Evolutionary conservation across 371 early-diverging fungal genomes (phyloP).

Genomic region (Modicella reniformis): DNA sequence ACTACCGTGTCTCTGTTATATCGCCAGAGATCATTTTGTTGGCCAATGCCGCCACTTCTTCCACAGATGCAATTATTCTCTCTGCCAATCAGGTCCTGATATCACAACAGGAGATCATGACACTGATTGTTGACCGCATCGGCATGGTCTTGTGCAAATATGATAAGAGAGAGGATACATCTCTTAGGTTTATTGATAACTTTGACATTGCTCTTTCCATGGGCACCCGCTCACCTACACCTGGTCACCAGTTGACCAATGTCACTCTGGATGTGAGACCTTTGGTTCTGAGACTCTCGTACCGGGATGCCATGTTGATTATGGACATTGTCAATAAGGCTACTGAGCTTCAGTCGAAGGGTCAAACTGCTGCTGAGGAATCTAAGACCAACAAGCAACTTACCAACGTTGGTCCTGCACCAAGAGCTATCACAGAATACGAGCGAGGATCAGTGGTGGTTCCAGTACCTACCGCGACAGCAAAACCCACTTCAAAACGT

Average conservation of each 20-base stretch:
- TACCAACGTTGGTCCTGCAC: constrained; percentile 7
- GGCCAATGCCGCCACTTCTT: constrained; percentile 74
- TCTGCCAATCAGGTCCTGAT: constrained; percentile 82
- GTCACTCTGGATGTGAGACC: constrained; percentile 73
- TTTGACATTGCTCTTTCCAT: constrained; percentile 84
- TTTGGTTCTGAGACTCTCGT: constrained; percentile 75
- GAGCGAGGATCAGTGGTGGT: constrained; percentile 20
- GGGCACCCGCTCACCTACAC: constrained; percentile 70
- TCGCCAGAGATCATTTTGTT: constrained; percentile 89
- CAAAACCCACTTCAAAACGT: constrained; percentile 33
- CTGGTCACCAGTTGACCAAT: constrained; percentile 66
- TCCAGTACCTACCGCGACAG: constrained; percentile 8
- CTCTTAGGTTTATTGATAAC: constrained; percentile 87
- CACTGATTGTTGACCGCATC: constrained; percentile 80
- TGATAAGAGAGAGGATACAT: constrained; percentile 82
- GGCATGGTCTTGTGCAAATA: constrained; percentile 94
- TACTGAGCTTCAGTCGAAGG: constrained; percentile 65
- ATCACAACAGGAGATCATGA: constrained; percentile 79
- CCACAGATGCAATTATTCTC: constrained; percentile 91
- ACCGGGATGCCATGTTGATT: constrained; percentile 87
- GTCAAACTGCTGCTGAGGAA: constrained; percentile 27
- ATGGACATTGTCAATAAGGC: constrained; percentile 81
- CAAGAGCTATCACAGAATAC: constrained; percentile 29
- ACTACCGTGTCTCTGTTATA: constrained; percentile 81
- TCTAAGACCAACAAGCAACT: constrained; percentile 6